phyloP scores from a whole-genome alignment of 2,329 filamentous ascomycete species.

The Mycosphaerella sp. region DNA sequence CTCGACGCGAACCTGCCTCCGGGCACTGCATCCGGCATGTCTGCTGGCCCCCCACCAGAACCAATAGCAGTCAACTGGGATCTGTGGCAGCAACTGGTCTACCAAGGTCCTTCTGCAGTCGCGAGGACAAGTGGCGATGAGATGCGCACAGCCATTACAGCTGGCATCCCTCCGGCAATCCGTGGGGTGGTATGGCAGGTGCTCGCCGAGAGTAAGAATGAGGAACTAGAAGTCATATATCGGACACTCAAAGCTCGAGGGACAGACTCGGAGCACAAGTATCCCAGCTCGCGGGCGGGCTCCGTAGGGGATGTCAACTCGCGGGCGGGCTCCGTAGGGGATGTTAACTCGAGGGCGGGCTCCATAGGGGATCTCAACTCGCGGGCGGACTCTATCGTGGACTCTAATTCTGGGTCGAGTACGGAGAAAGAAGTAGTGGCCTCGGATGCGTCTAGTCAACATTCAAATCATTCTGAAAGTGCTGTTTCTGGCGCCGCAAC shows the following conservation, averaged over 20 bases:
- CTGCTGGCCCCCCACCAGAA: slow-evolving; percentile 68
- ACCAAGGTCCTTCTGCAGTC: slow-evolving; percentile 84
- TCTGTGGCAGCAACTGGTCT: slow-evolving; percentile 92
- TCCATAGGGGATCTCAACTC: slow-evolving; percentile 11
- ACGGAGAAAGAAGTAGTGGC: slow-evolving; percentile 57
- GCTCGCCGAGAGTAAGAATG: slow-evolving; percentile 87
- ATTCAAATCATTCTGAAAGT: slow-evolving; percentile 66
- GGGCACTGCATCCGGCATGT: slow-evolving; percentile 77
- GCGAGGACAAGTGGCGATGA: slow-evolving; percentile 83
- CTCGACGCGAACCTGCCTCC: slow-evolving; percentile 69
- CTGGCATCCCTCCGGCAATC: slow-evolving; percentile 89
- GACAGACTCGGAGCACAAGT: slow-evolving; percentile 62
- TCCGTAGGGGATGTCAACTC: slow-evolving; percentile 11
- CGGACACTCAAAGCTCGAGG: slow-evolving; percentile 71
- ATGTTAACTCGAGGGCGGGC: slow-evolving; percentile 17
- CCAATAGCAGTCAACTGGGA: slow-evolving; percentile 88
- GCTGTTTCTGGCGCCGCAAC: slow-evolving; percentile 44
- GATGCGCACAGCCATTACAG: slow-evolving; percentile 82
- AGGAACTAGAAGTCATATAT: slow-evolving; percentile 83
- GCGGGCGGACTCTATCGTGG: slow-evolving; percentile 33
- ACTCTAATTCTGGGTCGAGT: slow-evolving; percentile 44
- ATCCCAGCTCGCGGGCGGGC: slow-evolving; percentile 17
- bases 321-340: slow-evolving; percentile 12
- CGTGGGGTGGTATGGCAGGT: slow-evolving; percentile 99
- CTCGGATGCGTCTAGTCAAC: slow-evolving; percentile 79